A percentile compares a stretch with the other conserved stretches of the same genome.
Evolutionary conservation across 441 rosid species (phyloP).

Genomic region (Biscutella auriculata): DNA sequence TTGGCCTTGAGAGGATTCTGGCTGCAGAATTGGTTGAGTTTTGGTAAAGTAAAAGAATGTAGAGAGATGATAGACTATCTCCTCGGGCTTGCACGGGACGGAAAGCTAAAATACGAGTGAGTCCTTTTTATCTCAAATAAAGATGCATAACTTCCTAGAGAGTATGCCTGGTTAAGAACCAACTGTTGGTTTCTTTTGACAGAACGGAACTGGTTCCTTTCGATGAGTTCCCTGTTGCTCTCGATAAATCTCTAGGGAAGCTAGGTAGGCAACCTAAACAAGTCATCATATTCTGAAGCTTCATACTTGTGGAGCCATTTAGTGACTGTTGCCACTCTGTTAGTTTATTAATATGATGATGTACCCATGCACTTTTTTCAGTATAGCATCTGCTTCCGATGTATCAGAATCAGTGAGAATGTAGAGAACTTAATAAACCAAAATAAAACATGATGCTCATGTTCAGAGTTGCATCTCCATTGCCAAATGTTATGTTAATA

Average conservation of each 20-base stretch:
- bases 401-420: background rate
- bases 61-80: constrained; percentile 70
- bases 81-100: constrained; percentile 40
- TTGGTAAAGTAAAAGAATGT: constrained; percentile 52
- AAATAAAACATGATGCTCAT: background rate
- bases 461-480: background rate
- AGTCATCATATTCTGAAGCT: constrained; percentile 54
- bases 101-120: constrained; percentile 78
- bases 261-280: constrained; percentile 79
- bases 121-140: constrained; percentile 4
- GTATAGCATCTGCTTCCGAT: background rate
- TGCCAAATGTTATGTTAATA: background rate
- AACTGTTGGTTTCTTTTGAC: constrained; percentile 13
- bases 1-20: constrained; percentile 80
- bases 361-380: background rate
- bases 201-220: constrained; percentile 70
- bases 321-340: background rate
- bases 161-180: background rate
- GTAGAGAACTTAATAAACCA: background rate
- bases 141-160: background rate
- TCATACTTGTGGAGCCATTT: background rate
- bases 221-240: constrained; percentile 41
- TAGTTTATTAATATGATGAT: constrained; percentile 5
- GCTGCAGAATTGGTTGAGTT: constrained; percentile 65
- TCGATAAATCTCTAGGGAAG: constrained; percentile 65